Evolutionary conservation across 2,329 filamentous ascomycete genomes (phyloP).

Genomic region (Penicillium hesseltinei): DNA sequence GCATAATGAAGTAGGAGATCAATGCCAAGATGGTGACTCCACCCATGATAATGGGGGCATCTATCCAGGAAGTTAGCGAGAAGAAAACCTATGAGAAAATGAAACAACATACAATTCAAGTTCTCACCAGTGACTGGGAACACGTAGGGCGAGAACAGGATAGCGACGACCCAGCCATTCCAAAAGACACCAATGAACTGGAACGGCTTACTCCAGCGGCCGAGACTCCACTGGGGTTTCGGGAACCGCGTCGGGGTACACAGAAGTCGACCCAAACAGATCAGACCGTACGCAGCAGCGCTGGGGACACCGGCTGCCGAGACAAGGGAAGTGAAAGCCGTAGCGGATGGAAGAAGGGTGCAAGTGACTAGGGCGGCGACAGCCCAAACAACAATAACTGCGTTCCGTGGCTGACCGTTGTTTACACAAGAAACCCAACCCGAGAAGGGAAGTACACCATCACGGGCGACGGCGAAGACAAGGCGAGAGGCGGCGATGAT

Average conservation of each 20-base stretch:
- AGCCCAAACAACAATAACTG: conserved; percentile 58
- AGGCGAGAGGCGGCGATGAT: conserved; percentile 60
- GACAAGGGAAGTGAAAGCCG: conserved; percentile 55
- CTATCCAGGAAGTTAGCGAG: conserved; percentile 23
- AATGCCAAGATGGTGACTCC: conserved; percentile 51
- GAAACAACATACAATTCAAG: conserved; percentile 43
- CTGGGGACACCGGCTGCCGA: conserved; percentile 55
- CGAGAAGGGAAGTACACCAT: conserved; percentile 60
- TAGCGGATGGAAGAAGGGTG: conserved; percentile 57
- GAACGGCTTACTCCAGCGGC: conserved; percentile 48
- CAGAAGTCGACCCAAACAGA: conserved; percentile 50
- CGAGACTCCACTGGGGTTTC: conserved; percentile 45
- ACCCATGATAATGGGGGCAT: conserved; percentile 53
- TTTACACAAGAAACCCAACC: conserved; percentile 56
- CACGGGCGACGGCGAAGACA: conserved; percentile 62
- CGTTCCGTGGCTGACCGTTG: conserved; percentile 59
- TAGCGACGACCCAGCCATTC: conserved; percentile 52
- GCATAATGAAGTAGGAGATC: conserved; percentile 50
- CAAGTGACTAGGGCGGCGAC: conserved; percentile 57
- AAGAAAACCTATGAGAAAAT: neutral
- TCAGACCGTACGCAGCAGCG: conserved; percentile 53
- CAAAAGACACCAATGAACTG: conserved; percentile 50
- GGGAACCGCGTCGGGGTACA: conserved; percentile 45
- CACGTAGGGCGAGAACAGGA: conserved; percentile 49
- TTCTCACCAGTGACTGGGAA: conserved; percentile 47